Conservation (phyloP, 805 yeast species). For the Candida incommunis region DNA sequence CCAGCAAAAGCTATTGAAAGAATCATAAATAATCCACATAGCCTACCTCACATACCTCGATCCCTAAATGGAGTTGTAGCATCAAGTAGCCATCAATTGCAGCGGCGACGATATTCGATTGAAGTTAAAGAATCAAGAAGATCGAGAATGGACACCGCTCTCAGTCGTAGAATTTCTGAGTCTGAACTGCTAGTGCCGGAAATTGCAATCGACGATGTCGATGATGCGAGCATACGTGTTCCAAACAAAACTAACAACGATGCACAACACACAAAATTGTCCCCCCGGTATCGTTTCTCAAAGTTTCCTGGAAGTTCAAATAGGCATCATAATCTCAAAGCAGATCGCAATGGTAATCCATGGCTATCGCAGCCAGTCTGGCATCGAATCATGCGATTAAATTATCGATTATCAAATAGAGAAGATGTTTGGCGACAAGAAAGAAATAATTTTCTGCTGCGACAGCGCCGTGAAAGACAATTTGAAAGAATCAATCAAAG, state of each 20-base stretch:
- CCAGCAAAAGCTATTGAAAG: background rate
- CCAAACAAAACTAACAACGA: too few species aligned
- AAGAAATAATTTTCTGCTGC: background rate
- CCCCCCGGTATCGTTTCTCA: background rate
- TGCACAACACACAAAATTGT: too few species aligned
- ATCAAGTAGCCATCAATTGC: background rate
- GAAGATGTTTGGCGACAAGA: conserved; percentile 1
- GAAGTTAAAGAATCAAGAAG: background rate
- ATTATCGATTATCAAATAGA: background rate
- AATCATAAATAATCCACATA: background rate
- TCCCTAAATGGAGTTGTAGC: background rate
- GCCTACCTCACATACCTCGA: background rate
- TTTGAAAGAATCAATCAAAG: background rate
- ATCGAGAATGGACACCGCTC: background rate
- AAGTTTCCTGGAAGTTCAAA: background rate
- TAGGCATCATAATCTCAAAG: background rate
- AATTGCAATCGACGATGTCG: background rate
- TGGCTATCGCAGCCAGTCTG: background rate
- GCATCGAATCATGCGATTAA: background rate
- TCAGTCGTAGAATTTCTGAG: background rate
- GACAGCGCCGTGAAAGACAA: background rate
- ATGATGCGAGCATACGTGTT: too few species aligned
- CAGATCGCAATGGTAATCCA: conserved; percentile 1
- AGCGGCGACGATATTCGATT: background rate
- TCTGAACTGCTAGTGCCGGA: background rate